Evolutionary conservation across 805 yeast species (phyloP).

Genomic region (Wickerhamiella sorbophila): DNA sequence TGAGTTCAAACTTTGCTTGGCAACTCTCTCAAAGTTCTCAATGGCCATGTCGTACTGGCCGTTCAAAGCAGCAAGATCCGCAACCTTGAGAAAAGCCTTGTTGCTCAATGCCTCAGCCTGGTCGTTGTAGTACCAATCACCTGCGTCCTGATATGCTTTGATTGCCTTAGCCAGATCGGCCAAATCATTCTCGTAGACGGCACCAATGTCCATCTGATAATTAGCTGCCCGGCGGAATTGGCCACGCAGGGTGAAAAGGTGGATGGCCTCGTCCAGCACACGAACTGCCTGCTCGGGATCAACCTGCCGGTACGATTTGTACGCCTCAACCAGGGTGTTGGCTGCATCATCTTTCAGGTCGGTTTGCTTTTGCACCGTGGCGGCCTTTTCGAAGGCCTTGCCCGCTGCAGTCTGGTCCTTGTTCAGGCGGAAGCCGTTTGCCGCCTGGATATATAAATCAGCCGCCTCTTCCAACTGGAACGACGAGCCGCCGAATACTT

Average conservation of each 20-base stretch:
- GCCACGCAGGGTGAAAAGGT: constrained; percentile 74
- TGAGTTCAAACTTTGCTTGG: constrained; percentile 59
- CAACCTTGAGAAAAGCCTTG: constrained; percentile 78
- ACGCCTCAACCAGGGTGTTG: constrained; percentile 77
- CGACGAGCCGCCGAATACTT: constrained; percentile 40
- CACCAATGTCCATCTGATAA: constrained; percentile 82
- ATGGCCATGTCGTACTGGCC: constrained; percentile 69
- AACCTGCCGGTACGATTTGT: constrained; percentile 63
- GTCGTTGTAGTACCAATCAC: constrained; percentile 90
- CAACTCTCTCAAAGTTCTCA: constrained; percentile 61
- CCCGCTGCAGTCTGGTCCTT: constrained; percentile 66
- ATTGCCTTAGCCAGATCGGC: constrained; percentile 57
- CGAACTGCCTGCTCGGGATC: constrained; percentile 66
- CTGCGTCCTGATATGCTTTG: constrained; percentile 75
- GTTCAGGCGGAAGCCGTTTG: constrained; percentile 68
- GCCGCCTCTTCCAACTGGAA: constrained; percentile 80
- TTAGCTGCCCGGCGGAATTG: constrained; percentile 95
- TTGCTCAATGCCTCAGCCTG: constrained; percentile 82
- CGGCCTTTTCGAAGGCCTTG: constrained; percentile 70
- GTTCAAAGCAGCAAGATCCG: constrained; percentile 67
- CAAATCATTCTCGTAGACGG: constrained; percentile 62
- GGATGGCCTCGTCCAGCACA: constrained; percentile 62
- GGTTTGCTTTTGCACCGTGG: constrained; percentile 59
- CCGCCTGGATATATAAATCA: constrained; percentile 83
- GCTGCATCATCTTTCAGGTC: constrained; percentile 84